Base-by-base conservation (phyloP, 2,329 filamentous ascomycete genomes). In the Allantophomopsis cytisporea region DNA sequence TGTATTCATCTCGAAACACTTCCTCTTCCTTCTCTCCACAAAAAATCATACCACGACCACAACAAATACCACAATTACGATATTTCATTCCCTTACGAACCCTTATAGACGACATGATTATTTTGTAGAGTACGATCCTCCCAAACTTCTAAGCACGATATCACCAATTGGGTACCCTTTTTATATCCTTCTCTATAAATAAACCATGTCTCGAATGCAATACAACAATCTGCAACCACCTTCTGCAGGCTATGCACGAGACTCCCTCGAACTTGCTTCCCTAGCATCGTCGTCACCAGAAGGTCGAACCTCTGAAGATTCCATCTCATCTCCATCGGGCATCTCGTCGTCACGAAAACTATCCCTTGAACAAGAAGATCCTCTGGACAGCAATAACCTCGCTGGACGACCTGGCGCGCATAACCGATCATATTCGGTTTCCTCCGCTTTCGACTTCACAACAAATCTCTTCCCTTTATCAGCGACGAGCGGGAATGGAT, bases 241-340 rank as follows among this genome's bases (percentile, higher is more conserved):
- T 16, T 33, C 31, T n/a, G 15, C 32, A 17, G 18, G 41, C 31
- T 20, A 54, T 47, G 48, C 50, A 41, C 84, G 91, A 64, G 91
- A 98, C 69, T 96, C 89, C 36, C 77, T 98, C 54, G 91, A 98
- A 66, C 81, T 98, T 42, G 91, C 88, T 44, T 95, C 88, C 39
- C 77, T 98, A 47, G 91, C 89, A 43, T 94, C 86, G 45, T 88
- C 83, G 31, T 86, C 82, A 50, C 73, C 70, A 39, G 68, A 65
- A 37, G 73, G 73, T 37, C 71, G 71, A 45, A 74, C 71, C 14
- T 70, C 64, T 36, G 71, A 70, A 10, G 75, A 80, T 36, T 65
- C 71, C n/a, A 73, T 81, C 32, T 94, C 87, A 30, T 82, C 77
- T 2, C 74, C 78, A 31, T 85, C 83, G n/a, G 89, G 85, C 50